phyloP scores from a whole-genome alignment of 148 eudicot species.

The Nepenthes mirabilis region DNA sequence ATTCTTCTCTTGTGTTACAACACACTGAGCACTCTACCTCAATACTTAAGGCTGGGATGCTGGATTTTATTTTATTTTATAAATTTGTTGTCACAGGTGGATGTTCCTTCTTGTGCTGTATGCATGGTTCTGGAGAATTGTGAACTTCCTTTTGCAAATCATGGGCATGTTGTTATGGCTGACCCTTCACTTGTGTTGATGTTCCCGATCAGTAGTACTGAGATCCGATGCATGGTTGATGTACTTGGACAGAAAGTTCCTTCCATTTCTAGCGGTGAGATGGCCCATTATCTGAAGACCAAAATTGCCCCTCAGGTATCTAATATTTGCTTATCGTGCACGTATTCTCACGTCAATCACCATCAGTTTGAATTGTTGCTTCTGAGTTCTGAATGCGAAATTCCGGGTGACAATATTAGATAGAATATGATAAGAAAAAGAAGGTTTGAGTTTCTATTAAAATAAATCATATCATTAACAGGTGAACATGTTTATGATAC shows the following conservation, averaged over 20 bases:
- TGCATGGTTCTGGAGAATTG: conserved; percentile 10
- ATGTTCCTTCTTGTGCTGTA: conserved; percentile 6
- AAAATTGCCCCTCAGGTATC: conserved; percentile 9
- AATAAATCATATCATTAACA: too few relatives aligned
- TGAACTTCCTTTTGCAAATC: conserved; percentile 6
- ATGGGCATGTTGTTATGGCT: conserved; percentile 5
- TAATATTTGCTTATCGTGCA: background rate
- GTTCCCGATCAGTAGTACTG: conserved; percentile 9
- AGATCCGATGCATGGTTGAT: conserved; percentile 10
- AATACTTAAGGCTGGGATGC: too few relatives aligned
- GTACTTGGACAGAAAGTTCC: conserved; percentile 8
- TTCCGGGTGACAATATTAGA: too few relatives aligned
- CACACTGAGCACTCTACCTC: too few relatives aligned
- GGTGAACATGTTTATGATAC: too few relatives aligned
- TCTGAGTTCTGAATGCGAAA: too few relatives aligned
- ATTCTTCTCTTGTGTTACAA: too few relatives aligned
- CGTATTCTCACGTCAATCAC: background rate
- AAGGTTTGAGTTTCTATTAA: too few relatives aligned
- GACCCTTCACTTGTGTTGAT: conserved; percentile 9
- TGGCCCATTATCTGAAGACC: conserved; percentile 6
- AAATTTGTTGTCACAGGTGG: background rate
- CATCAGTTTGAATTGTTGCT: too few relatives aligned
- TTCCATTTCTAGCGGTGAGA: conserved; percentile 7
- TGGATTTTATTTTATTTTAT: too few relatives aligned
- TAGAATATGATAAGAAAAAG: too few relatives aligned